Evolutionary conservation across 768 basidiomycete species (phyloP), one percentile per base, ranked within the genome.

Genomic region (Grammothele lineata): DNA sequence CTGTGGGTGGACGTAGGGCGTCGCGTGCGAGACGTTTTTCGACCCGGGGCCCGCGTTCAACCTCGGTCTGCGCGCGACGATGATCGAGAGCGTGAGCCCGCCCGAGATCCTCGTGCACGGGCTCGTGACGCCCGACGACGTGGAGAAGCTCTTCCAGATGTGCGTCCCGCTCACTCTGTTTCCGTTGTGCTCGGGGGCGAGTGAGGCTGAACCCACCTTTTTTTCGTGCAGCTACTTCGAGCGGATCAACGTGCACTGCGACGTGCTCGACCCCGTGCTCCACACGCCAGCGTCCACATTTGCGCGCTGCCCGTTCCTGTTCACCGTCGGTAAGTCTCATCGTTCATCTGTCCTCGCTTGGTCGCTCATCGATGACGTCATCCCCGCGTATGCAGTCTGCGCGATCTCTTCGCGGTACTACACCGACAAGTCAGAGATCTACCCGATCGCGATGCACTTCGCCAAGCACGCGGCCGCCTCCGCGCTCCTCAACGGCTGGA

Each of bases 401-500:
- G 91, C 92, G 7, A 81, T 92, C 38, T 83, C 91, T 0, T 90
- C 90, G 1, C 72, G 91, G 45, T 93, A 86, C 33, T 92, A 88
- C 62, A 83, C 71, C 1, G 85, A 85, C 47, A 87, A 87, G 57
- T 85, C 87, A 0, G 86, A 89, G 60, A 83, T 94, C 32, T 90
- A 91, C 55, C 83, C 85, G 0, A 83, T 90, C 47, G 88, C 88
- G 9, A 91, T 91, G 88, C 87, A 90, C 60, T 91, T 90, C 51
- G 88, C 88, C 2, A 87, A 86, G 57, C 83, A 85, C 53, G 82
- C 87, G 0, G 88, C 87, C 2, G 86, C 87, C 1, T 87, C 82
- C 47, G 85, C 85, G 3, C 71, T 92, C 36, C 87, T 87, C 19
- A 56, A 60, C 42, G 64, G 62, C 18, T 65, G 59, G 63, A 65